Conservation (phyloP, 1,139 yeast species). For the Debaryomyces sp. region DNA sequence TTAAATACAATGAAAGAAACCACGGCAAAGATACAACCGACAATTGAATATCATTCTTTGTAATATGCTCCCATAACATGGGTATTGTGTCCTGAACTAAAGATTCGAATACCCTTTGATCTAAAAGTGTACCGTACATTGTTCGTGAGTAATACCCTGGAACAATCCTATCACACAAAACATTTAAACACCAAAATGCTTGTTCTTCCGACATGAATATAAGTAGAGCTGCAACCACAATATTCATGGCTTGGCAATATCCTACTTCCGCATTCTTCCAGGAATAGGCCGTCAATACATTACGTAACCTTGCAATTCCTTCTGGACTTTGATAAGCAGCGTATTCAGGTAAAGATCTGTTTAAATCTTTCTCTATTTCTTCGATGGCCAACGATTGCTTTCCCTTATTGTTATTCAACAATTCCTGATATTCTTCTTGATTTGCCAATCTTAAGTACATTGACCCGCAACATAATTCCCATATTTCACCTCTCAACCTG, state of each 20-base stretch:
- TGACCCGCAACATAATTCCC: constrained; percentile 93
- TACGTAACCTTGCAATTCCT: constrained; percentile 81
- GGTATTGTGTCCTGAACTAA: constrained; percentile 92
- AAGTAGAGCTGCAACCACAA: constrained; percentile 89
- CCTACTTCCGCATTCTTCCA: constrained; percentile 99
- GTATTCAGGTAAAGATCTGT: constrained; percentile 93
- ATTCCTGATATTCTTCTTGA: constrained; percentile 56
- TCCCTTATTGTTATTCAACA: constrained; percentile 63
- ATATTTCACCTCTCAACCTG: constrained; percentile 87
- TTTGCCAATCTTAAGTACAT: constrained; percentile 71
- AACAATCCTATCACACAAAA: constrained; percentile 80
- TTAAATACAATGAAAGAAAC: constrained; percentile 88
- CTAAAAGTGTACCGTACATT: constrained; percentile 95
- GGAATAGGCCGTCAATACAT: constrained; percentile 90
- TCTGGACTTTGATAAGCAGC: constrained; percentile 87
- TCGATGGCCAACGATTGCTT: constrained; percentile 83
- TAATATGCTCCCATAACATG: constrained; percentile 79
- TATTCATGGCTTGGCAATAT: constrained; percentile 99
- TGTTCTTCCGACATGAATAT: constrained; percentile 97
- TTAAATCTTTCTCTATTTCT: constrained; percentile 94
- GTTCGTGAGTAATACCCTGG: constrained; percentile 98
- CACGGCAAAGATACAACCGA: constrained; percentile 95
- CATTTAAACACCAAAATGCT: constrained; percentile 90
- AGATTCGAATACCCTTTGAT: constrained; percentile 91
- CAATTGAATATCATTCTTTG: constrained; percentile 81